Evolutionary conservation across 2,329 filamentous ascomycete genomes (phyloP), one percentile per base, ranked within the genome.

Genomic region (Pseudogymnoascus sp.): DNA sequence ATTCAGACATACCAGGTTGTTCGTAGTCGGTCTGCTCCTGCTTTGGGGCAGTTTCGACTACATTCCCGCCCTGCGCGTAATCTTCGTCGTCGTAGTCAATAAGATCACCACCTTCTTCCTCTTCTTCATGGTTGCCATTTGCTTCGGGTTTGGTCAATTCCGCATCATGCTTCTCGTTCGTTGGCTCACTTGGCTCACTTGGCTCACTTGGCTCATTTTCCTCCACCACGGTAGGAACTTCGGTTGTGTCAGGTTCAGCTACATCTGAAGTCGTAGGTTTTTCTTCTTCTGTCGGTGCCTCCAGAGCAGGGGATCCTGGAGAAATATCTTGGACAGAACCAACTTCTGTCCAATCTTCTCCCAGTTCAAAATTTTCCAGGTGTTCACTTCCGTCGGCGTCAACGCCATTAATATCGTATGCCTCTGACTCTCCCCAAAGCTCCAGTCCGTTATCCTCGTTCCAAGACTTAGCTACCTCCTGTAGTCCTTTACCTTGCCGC

Each of bases 41-140:
- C 21, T 60, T 18, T 16, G 35, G 11, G 21, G 21, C 58, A 41
- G 18, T 37, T 18, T 60, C 38, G 35, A 60, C 35, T 41, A 12
- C 58, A 31, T 60, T 28, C 23, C 60, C 43, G 37, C 60, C 49
- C 5, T 14, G n/a, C 11, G 49, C 49, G 14, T 41, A 18, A 52
- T 79, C 76, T n/a, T 74, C 77, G 63, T 83, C 80, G 23, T 79
- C 79, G 67, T 81, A 83, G 64, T 80, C 79, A 67, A 80, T 75
- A n/a, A 77, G 63, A 66, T 80, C 77, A 11, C 74, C 75, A n/a
- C 75, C 72, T 58, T 73, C 70, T 41, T 71, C 65, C 49, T 62
- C 58, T 60, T 59, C 55, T 21, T 25, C 38, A 31, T 60, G 49
- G 28, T 8, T 55, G 11, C 49, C 49, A 55, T 35, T 55, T 55